Conservation (phyloP, 1,139 yeast species). For the Pneumocystis oryctolagi region DNA sequence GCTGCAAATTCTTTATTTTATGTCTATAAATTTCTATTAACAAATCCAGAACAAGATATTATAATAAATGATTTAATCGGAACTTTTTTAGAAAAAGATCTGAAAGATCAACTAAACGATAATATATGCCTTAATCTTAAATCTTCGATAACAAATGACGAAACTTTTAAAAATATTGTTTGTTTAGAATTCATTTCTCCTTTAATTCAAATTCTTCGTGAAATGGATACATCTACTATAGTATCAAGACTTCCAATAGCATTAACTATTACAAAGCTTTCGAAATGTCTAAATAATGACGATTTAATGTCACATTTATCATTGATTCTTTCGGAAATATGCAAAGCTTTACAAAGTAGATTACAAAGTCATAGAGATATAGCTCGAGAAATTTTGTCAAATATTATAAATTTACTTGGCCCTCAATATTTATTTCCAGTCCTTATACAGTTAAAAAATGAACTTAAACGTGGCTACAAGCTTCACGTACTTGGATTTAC, state of each 20-base stretch:
- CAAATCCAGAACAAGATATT: conserved; percentile 19
- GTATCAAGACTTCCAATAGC: conserved; percentile 64
- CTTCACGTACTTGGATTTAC: conserved; percentile 86
- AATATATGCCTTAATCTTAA: not conserved
- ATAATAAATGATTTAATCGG: conserved; percentile 3
- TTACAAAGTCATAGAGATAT: conserved; percentile 83
- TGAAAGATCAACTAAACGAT: not conserved
- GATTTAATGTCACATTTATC: conserved; percentile 50
- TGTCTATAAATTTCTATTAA: not conserved
- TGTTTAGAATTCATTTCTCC: conserved; percentile 47
- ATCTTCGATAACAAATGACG: conserved; percentile 5
- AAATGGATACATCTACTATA: conserved; percentile 55
- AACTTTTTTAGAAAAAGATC: not conserved
- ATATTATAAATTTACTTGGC: conserved; percentile 52
- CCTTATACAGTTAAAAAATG: conserved; percentile 59
- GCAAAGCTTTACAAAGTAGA: conserved; percentile 76
- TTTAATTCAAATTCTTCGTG: conserved; percentile 39
- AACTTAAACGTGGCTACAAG: conserved; percentile 81
- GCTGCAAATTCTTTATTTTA: conserved; percentile 41
- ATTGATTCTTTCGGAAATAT: conserved; percentile 64
- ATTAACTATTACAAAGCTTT: conserved; percentile 61
- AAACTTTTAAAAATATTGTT: conserved; percentile 37
- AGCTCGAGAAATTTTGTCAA: conserved; percentile 60
- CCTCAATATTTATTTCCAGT: conserved; percentile 59
- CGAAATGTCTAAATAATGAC: conserved; percentile 48